Percentiles rank a stretch among this genome's conserved stretches.
Conservation (phyloP, 108 stramenopile genomes). For the Skeletonema marinoi region DNA sequence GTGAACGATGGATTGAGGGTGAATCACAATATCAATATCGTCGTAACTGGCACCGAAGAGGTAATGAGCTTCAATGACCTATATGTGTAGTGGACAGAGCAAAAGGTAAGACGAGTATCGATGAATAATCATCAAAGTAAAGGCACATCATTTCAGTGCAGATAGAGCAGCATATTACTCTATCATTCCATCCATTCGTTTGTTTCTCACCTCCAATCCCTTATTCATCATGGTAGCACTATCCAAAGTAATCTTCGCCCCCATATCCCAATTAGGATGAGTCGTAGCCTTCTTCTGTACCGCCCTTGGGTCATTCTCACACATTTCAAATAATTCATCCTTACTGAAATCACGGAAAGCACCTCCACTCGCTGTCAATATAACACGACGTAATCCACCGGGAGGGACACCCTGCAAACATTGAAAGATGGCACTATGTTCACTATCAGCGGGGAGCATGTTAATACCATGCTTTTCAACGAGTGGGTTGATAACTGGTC, state of each 20-base stretch:
- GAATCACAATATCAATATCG: slow-evolving; percentile 97
- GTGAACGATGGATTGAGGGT: slow-evolving; percentile 97
- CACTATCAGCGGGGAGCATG: slow-evolving; percentile 96
- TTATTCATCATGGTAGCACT: slow-evolving; percentile 99
- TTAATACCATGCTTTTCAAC: slow-evolving; percentile 92
- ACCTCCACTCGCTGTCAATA: slow-evolving; percentile 94
- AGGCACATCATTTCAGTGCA: not conserved
- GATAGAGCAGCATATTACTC: not conserved
- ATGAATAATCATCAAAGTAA: not conserved
- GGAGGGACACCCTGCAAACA: slow-evolving; percentile 94
- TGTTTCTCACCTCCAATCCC: slow-evolving; percentile 86
- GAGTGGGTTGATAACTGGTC: slow-evolving; percentile 94
- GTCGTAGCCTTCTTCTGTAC: slow-evolving; percentile 95
- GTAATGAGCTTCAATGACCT: slow-evolving; percentile 98
- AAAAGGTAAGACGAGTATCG: not conserved
- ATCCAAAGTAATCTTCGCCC: slow-evolving; percentile 95
- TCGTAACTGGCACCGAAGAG: slow-evolving; percentile 96
- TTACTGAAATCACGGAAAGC: slow-evolving; percentile 95
- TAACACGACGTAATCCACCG: slow-evolving; percentile 88
- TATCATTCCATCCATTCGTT: not conserved
- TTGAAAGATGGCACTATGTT: slow-evolving; percentile 97
- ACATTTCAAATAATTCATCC: slow-evolving; percentile 89
- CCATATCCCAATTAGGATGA: slow-evolving; percentile 97
- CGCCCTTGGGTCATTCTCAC: slow-evolving; percentile 75
- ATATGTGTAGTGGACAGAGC: not conserved